Conservation (phyloP, 202 grass and related monocot species). For the Zizania palustris region DNA sequence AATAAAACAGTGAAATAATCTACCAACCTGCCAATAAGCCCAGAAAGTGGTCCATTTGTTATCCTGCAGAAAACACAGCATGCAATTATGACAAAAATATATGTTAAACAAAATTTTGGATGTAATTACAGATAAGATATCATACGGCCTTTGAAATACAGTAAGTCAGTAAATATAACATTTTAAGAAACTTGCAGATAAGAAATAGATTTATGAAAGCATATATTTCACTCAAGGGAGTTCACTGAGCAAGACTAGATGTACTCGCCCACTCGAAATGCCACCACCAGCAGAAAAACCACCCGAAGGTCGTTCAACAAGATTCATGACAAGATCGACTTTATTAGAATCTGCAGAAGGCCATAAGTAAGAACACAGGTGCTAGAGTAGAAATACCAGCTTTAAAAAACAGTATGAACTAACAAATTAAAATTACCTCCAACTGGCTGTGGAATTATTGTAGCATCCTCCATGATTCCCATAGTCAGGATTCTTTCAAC, state of each 20-base stretch:
- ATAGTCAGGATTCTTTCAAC: conserved; percentile 95
- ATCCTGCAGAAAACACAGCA: conserved; percentile 61
- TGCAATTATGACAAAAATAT: conserved; percentile 16
- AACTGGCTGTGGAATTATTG: conserved; percentile 83
- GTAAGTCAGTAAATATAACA: not conserved
- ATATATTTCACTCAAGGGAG: conserved; percentile 12
- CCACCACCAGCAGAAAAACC: conserved; percentile 83
- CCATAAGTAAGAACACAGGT: conserved; percentile 29
- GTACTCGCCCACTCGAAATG: conserved; percentile 90
- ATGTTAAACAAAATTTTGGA: not conserved
- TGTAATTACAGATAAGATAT: conserved; percentile 10
- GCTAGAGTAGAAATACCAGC: conserved; percentile 25
- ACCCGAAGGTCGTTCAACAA: conserved; percentile 84
- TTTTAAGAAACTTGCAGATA: conserved; percentile 2
- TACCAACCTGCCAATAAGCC: conserved; percentile 87
- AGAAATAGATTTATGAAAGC: conserved; percentile 27
- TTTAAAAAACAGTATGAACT: conserved; percentile 24
- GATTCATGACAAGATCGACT: conserved; percentile 97
- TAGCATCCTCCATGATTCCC: conserved; percentile 99
- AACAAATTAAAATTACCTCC: conserved; percentile 60
- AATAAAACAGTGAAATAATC: conserved; percentile 29
- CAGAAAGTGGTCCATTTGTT: conserved; percentile 93
- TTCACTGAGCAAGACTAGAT: conserved; percentile 21
- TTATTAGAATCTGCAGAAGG: conserved; percentile 82
- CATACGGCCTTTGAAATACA: conserved; percentile 3